phyloP scores from a whole-genome alignment of 106 monocot genomes.

The Triglochin maritima region DNA sequence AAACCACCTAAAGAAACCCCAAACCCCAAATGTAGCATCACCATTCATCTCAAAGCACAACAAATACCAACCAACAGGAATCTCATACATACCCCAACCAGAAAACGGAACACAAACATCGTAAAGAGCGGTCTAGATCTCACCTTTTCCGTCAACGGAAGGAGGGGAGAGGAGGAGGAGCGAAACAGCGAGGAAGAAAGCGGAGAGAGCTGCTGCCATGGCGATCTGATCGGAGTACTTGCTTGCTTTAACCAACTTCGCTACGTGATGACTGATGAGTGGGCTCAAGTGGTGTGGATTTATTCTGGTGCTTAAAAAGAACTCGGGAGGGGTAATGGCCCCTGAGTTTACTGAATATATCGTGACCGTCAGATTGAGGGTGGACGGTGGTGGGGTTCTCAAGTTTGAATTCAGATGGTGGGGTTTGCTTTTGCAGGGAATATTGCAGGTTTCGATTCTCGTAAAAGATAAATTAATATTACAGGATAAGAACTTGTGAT shows the following conservation, averaged over 20 bases:
- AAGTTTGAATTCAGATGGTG: too few species aligned
- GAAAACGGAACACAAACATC: too few species aligned
- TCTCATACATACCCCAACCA: not conserved
- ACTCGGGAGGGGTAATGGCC: not conserved
- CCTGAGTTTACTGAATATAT: not conserved
- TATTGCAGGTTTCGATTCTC: too few species aligned
- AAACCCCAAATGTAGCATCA: not conserved
- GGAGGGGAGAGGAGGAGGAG: not conserved
- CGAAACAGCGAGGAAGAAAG: not conserved
- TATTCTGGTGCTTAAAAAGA: not conserved
- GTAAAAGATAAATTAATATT: too few species aligned
- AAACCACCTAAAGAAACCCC: too few species aligned
- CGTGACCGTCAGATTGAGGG: not conserved
- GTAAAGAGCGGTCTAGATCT: not conserved
- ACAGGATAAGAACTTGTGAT: too few species aligned
- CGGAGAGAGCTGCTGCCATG: not conserved
- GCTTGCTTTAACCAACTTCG: not conserved
- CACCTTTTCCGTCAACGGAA: slow-evolving; percentile 1
- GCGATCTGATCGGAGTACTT: not conserved
- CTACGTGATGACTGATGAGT: not conserved
- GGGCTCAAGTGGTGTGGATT: not conserved
- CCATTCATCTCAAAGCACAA: not conserved
- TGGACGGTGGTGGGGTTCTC: not conserved
- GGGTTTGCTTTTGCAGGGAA: too few species aligned
- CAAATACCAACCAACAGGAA: not conserved